These are phyloP conservation scores for Coemansia sp. DNA, from an alignment of 192 early-diverging fungal genomes.

Conservation along the genomic window DNA sequence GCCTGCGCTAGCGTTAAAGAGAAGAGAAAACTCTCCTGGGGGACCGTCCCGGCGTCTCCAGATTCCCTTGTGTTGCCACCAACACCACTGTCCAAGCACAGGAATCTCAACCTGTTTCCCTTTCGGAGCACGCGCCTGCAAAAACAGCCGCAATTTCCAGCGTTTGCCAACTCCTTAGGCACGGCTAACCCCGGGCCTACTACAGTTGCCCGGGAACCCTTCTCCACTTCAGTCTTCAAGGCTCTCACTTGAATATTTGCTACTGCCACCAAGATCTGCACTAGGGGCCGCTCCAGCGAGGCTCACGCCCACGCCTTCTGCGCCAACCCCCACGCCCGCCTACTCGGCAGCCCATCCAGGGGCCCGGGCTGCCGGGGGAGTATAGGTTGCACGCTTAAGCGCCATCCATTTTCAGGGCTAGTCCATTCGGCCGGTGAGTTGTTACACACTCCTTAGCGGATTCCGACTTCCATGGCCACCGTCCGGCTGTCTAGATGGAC, in stretches of 20 bases:
- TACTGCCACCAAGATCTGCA: constrained; percentile 80
- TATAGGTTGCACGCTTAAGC: constrained; percentile 77
- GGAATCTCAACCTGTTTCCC: constrained; percentile 80
- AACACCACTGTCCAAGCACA: constrained; percentile 66
- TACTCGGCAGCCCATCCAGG: constrained; percentile 60
- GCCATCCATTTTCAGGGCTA: constrained; percentile 76
- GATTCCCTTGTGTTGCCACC: constrained; percentile 68
- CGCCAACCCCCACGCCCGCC: constrained; percentile 67
- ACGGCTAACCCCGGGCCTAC: constrained; percentile 75
- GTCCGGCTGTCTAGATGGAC: constrained; percentile 80
- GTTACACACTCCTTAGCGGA: constrained; percentile 72
- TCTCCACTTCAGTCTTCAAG: constrained; percentile 84
- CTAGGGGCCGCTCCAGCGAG: constrained; percentile 64
- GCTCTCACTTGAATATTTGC: constrained; percentile 79
- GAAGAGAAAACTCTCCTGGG: constrained; percentile 74
- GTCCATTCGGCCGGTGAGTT: constrained; percentile 61
- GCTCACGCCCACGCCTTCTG: too few relatives aligned
- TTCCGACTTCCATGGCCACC: constrained; percentile 84
- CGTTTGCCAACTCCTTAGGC: constrained; percentile 71
- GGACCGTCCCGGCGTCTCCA: constrained; percentile 63
- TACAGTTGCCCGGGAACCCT: constrained; percentile 73
- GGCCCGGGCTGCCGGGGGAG: constrained; percentile 56
- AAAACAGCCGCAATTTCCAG: constrained; percentile 16
- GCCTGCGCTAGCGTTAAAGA: constrained; percentile 59
- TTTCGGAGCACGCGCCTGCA: constrained; percentile 55